Evolutionary conservation across 1,284 basidiomycete species (phyloP).

Genomic region (Leucoagaricus sp.): DNA sequence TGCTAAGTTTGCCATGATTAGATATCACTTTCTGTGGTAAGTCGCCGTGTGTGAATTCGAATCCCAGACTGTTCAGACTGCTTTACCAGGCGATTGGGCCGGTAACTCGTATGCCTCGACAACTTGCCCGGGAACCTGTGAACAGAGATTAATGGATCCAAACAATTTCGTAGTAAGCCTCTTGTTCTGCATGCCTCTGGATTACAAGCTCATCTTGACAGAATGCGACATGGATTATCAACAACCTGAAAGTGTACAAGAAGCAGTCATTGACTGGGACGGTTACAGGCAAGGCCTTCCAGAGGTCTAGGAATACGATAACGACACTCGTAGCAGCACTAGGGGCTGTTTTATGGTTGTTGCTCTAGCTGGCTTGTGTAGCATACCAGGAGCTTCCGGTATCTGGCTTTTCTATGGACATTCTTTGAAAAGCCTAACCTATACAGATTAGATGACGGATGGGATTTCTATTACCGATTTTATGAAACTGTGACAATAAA

Average conservation of each 20-base stretch:
- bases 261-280: slow-evolving; percentile 33
- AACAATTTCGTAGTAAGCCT: slow-evolving; percentile 60
- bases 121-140: slow-evolving; percentile 77
- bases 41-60: neutral
- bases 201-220: slow-evolving; percentile 18
- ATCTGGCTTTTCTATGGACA: too few species aligned
- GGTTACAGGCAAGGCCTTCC: neutral
- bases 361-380: too few species aligned
- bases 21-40: slow-evolving; percentile 83
- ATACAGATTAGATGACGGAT: too few species aligned
- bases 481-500: too few species aligned
- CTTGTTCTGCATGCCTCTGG: slow-evolving; percentile 16
- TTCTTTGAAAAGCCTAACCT: too few species aligned
- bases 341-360: neutral
- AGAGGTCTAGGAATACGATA: neutral
- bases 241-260: slow-evolving; percentile 40
- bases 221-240: slow-evolving; percentile 45
- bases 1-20: slow-evolving; percentile 29
- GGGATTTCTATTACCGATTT: too few species aligned
- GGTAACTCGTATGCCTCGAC: slow-evolving; percentile 75
- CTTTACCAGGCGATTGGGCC: slow-evolving; percentile 71
- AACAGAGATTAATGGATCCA: slow-evolving; percentile 63
- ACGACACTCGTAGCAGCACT: neutral
- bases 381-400: too few species aligned
- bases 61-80: neutral